Percentiles rank a stretch among this genome's conserved stretches.
phyloP scores from a whole-genome alignment of 2,329 filamentous ascomycete genomes.

The Acephala macrosclerotiorum region DNA sequence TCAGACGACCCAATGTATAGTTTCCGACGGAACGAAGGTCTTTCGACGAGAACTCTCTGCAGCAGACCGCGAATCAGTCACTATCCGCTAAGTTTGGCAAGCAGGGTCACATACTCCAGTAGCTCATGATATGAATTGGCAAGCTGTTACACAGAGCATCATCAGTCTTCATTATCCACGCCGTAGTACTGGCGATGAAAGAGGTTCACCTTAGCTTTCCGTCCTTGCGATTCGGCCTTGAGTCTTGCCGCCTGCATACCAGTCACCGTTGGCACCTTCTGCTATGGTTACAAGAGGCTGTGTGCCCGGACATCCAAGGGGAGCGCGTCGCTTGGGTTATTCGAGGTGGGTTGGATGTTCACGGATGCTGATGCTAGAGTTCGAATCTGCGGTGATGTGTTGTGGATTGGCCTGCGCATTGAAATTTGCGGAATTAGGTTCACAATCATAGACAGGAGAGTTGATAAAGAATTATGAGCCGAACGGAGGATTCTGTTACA shows the following conservation, averaged over 20 bases:
- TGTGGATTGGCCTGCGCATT: conserved; percentile 25
- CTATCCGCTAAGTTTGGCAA: background rate
- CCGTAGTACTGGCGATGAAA: conserved; percentile 22
- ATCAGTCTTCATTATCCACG: conserved; percentile 30
- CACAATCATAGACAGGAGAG: conserved; percentile 23
- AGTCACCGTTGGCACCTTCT: conserved; percentile 44
- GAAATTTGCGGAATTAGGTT: conserved; percentile 21
- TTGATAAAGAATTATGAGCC: conserved; percentile 25
- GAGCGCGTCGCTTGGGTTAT: conserved; percentile 29
- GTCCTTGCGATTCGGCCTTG: conserved; percentile 64
- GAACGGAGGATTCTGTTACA: conserved; percentile 27
- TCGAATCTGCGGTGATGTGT: conserved; percentile 11
- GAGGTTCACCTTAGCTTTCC: conserved; percentile 64
- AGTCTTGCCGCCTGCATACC: conserved; percentile 57
- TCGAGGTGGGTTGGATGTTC: background rate
- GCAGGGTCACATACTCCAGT: conserved; percentile 73
- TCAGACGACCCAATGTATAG: conserved; percentile 88
- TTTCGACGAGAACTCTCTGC: conserved; percentile 90
- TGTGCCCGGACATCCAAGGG: conserved; percentile 42
- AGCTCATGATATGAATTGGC: conserved; percentile 96
- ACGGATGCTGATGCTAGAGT: background rate
- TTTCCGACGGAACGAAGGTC: conserved; percentile 94
- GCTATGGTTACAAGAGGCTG: conserved; percentile 37
- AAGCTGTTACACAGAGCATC: conserved; percentile 67
- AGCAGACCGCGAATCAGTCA: conserved; percentile 37